Percentiles rank a stretch among this genome's conserved stretches.
Evolutionary conservation across 1,284 basidiomycete genomes (phyloP).

Genomic region (Caloboletus firmus): DNA sequence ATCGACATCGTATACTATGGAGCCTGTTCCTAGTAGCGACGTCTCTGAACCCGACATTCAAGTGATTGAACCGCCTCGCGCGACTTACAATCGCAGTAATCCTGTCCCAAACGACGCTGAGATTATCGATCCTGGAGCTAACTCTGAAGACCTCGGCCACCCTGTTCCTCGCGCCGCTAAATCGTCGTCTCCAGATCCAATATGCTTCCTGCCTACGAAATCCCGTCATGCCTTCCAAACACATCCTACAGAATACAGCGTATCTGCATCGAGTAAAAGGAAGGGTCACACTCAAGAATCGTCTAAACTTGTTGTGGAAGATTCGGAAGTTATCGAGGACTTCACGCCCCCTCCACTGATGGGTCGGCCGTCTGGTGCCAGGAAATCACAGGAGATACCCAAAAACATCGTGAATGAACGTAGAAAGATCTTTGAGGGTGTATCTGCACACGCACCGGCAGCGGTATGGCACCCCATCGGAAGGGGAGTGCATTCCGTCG

Average conservation of each 20-base stretch:
- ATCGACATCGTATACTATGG: constrained; percentile 5
- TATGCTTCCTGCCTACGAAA: not conserved
- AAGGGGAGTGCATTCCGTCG: constrained; percentile 2
- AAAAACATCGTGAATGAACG: constrained; percentile 13
- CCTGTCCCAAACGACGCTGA: constrained; percentile 17
- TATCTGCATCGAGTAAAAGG: constrained; percentile 19
- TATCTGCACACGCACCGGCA: constrained; percentile 2
- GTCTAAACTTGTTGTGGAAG: constrained; percentile 4
- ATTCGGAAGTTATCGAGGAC: constrained; percentile 29
- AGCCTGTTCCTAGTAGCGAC: not conserved
- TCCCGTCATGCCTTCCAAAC: constrained; percentile 24
- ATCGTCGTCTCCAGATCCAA: constrained; percentile 31
- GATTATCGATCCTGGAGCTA: constrained; percentile 17
- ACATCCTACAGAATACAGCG: constrained; percentile 12
- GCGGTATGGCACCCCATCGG: not conserved
- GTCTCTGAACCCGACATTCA: constrained; percentile 28
- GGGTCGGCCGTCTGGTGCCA: not conserved
- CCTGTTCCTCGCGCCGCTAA: constrained; percentile 11
- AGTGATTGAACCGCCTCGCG: constrained; percentile 4
- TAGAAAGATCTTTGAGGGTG: constrained; percentile 12
- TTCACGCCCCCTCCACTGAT: constrained; percentile 10
- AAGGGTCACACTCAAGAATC: constrained; percentile 22
- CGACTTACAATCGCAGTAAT: not conserved
- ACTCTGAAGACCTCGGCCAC: constrained; percentile 28
- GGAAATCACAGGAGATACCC: constrained; percentile 22